Evolutionary conservation across 768 basidiomycete species (phyloP).

Genomic region (Suillus decipiens): DNA sequence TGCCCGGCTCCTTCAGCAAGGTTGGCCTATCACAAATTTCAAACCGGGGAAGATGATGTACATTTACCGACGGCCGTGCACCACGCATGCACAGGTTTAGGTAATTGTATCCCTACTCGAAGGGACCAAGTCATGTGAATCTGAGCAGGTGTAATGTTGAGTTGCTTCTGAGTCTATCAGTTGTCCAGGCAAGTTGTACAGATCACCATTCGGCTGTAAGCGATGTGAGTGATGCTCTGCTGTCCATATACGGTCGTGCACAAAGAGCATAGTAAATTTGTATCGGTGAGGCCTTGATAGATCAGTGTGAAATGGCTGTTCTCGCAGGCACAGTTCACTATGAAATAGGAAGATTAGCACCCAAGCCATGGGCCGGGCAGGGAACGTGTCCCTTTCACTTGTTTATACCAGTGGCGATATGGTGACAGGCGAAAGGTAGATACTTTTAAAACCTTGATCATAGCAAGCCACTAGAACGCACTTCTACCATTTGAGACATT

Average conservation of each 20-base stretch:
- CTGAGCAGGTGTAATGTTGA: background rate
- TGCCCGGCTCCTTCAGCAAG: background rate
- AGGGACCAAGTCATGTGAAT: background rate
- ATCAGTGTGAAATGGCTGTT: background rate
- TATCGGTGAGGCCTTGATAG: background rate
- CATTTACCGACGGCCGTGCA: background rate
- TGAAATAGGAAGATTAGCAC: background rate
- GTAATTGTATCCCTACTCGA: background rate
- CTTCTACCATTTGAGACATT: background rate
- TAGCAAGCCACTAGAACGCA: background rate
- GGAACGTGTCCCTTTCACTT: background rate
- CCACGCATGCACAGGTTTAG: background rate
- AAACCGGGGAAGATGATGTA: background rate
- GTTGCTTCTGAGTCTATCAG: background rate
- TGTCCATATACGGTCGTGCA: background rate
- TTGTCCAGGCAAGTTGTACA: background rate
- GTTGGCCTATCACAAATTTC: background rate
- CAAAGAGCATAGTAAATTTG: background rate
- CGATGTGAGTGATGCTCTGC: background rate
- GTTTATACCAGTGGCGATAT: background rate
- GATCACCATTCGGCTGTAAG: background rate
- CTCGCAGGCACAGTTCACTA: background rate
- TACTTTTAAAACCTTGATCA: background rate
- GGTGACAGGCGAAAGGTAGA: background rate
- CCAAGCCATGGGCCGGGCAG: background rate